Conservation (phyloP, 208 protist species). For the Leishmania mexicana region DNA sequence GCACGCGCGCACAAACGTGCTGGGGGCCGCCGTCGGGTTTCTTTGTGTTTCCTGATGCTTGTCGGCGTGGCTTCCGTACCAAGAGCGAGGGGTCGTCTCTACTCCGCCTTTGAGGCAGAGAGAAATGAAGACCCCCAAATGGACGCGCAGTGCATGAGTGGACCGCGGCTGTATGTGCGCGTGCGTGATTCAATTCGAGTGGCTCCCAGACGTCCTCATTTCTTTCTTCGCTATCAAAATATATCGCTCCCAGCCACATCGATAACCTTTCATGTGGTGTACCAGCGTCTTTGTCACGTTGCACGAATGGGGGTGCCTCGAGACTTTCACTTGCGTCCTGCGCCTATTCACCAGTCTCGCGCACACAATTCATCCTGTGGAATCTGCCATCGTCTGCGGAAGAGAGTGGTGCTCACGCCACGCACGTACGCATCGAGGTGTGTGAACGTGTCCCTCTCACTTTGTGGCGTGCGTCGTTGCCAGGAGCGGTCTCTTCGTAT, state of each 20-base stretch:
- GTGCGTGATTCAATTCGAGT: not conserved
- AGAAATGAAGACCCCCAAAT: not conserved
- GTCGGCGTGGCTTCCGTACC: not conserved
- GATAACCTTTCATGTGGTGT: not conserved
- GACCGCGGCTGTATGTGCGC: not conserved
- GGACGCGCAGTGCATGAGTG: not conserved
- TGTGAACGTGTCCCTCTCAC: not conserved
- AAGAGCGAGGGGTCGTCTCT: not conserved
- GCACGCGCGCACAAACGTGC: not conserved
- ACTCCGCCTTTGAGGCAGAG: not conserved
- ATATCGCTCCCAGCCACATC: not conserved
- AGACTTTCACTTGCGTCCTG: not conserved
- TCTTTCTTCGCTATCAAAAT: not conserved
- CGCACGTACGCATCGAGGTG: not conserved
- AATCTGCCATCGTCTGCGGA: not conserved
- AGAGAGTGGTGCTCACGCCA: not conserved
- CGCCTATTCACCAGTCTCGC: no score
- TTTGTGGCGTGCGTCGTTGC: not conserved
- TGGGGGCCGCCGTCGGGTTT: not conserved
- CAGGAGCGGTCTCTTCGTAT: not conserved
- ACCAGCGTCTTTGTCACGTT: not conserved
- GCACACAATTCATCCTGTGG: not conserved
- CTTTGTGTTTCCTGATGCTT: not conserved
- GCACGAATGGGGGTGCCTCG: not conserved
- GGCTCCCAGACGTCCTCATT: not conserved